A percentile compares a stretch with the other conserved stretches of the same genome.
phyloP scores from a whole-genome alignment of 1,284 basidiomycete genomes.

The Microbotryomycetes sp. region DNA sequence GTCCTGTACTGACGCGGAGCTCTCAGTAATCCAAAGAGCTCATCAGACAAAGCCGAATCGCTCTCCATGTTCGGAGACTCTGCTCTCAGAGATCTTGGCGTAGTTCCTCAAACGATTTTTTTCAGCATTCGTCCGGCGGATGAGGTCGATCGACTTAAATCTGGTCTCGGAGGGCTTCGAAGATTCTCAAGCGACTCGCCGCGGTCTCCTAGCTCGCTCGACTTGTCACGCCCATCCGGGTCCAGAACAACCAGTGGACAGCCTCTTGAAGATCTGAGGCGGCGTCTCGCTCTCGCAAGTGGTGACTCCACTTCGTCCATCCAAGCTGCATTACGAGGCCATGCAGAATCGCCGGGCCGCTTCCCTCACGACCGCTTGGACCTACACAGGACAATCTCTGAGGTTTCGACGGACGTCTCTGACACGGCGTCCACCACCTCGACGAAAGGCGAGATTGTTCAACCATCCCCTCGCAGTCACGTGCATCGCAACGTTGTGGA shows the following conservation, averaged over 20 bases:
- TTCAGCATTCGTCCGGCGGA: slow-evolving; percentile 49
- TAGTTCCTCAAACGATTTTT: slow-evolving; percentile 94
- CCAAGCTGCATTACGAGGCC: background rate
- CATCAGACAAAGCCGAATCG: slow-evolving; percentile 38
- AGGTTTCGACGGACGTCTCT: slow-evolving; percentile 15
- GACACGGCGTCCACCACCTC: slow-evolving; percentile 2
- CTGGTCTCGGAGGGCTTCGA: background rate
- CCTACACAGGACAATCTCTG: slow-evolving; percentile 20
- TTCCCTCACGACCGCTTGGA: slow-evolving; percentile 8
- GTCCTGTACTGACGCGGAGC: no score
- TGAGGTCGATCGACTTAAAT: background rate
- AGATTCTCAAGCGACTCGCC: background rate
- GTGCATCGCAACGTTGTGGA: slow-evolving; percentile 32
- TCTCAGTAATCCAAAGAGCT: slow-evolving; percentile 35
- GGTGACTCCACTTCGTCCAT: background rate
- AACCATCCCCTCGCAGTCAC: slow-evolving; percentile 12
- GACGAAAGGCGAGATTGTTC: background rate
- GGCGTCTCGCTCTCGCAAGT: slow-evolving; percentile 3
- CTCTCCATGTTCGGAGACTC: slow-evolving; percentile 56
- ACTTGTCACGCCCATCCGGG: background rate
- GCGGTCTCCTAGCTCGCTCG: background rate
- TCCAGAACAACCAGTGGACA: slow-evolving; percentile 10
- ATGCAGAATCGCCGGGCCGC: background rate
- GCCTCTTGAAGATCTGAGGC: slow-evolving; percentile 8
- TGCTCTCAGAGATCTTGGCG: slow-evolving; percentile 71